A percentile compares a stretch with the other conserved stretches of the same genome.
Conservation (phyloP, 441 rosid genomes). For the Biscutella laevigata region DNA sequence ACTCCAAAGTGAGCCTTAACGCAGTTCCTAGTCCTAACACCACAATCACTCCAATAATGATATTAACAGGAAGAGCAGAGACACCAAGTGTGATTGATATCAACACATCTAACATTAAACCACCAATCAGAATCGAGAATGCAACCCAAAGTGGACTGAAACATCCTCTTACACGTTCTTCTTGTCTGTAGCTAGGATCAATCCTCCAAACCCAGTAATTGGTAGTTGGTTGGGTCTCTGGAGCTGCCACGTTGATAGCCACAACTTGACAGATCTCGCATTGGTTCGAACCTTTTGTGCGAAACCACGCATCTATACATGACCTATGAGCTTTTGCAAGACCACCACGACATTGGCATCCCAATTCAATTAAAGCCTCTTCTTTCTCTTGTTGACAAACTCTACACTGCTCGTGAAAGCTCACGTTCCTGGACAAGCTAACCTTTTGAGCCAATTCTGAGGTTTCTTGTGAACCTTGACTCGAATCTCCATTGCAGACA, state of each 20-base stretch:
- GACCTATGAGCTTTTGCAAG: constrained; percentile 68
- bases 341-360: constrained; percentile 82
- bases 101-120: constrained; percentile 72
- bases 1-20: constrained; percentile 61
- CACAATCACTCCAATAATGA: constrained; percentile 77
- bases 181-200: constrained; percentile 55
- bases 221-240: constrained; percentile 51
- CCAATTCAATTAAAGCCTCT: constrained; percentile 67
- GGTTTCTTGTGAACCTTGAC: constrained; percentile 18
- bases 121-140: constrained; percentile 77
- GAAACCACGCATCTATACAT: constrained; percentile 83
- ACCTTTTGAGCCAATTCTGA: constrained; percentile 28
- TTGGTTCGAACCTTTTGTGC: constrained; percentile 67
- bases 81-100: constrained; percentile 80
- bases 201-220: constrained; percentile 79
- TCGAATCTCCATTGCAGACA: constrained; percentile 39
- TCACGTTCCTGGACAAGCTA: constrained; percentile 38
- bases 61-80: constrained; percentile 76
- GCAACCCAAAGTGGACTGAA: constrained; percentile 88
- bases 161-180: constrained; percentile 59
- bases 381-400: constrained; percentile 86
- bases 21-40: constrained; percentile 89
- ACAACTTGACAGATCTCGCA: constrained; percentile 83
- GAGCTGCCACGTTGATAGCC: constrained; percentile 60
- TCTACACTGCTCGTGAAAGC: constrained; percentile 74